Conservation (phyloP, 169 alveolate genomes). For the Cryptosporidium sp. region DNA sequence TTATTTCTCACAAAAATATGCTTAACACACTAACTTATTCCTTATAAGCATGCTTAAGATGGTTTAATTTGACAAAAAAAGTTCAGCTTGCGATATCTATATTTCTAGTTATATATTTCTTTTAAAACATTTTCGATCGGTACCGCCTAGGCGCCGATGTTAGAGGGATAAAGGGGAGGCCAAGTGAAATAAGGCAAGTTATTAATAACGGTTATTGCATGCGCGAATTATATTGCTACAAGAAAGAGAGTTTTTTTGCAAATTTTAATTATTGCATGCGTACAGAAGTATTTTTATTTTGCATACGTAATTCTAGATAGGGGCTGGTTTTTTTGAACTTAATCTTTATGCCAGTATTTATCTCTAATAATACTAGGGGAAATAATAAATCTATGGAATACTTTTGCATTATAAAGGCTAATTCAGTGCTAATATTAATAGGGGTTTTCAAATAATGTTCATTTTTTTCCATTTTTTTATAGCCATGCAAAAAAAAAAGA, state of each 20-base stretch:
- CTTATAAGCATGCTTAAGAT: neutral
- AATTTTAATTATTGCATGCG: too few species aligned
- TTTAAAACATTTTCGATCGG: constrained; percentile 18
- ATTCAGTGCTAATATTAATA: neutral
- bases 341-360: too few species aligned
- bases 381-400: too few species aligned
- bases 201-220: too few species aligned
- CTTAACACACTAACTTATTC: neutral
- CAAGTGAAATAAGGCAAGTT: neutral
- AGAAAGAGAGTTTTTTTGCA: neutral
- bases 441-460: neutral
- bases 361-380: too few species aligned
- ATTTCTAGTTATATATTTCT: neutral
- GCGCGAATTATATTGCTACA: neutral
- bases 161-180: neutral
- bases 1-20: neutral
- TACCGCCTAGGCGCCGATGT: constrained; percentile 30
- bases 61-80: neutral
- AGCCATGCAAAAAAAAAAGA: constrained; percentile 21
- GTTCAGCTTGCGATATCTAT: neutral
- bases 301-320: too few species aligned
- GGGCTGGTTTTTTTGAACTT: too few species aligned
- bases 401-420: too few species aligned
- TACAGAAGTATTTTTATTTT: too few species aligned
- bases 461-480: neutral